Evolutionary conservation across 345 rosid species (phyloP), one percentile per base, ranked within the genome.

Genomic region (Durio zibethinus): DNA sequence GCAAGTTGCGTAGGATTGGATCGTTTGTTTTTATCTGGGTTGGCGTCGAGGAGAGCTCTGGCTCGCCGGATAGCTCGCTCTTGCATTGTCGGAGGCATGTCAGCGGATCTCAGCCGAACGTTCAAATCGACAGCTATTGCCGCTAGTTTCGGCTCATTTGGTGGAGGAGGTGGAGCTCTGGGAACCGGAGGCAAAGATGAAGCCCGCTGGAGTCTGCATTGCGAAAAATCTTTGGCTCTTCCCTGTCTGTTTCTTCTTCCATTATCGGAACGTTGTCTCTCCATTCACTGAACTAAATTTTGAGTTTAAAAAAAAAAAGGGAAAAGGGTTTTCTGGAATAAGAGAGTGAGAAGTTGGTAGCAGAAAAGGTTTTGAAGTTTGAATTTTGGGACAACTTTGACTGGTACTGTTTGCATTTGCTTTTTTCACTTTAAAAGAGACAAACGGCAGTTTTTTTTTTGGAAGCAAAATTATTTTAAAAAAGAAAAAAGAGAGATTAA

Each of bases 21-120:
- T 12, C 69, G 31, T 42, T 42, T 74, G 64, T 77, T 72, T 66
- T 79, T 61, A 9, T 78, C 64, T 18, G 76, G 72, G 67, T 80
- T 78, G 2, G 87, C 40, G 60, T 83, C 85, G 21, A 83, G 78
- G 21, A 81, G 79, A 15, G 74, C 77, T 75, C 84, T 80, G 68
- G 86, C 73, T 75, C 73, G 79, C 16, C 84, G 74, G 73, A 85
- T 78, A 5, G 86, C 88, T 10, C 83, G 87, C 68, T 85, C 88
- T 74, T 85, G 87, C 88, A 85, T 83, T 27, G 80, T 27, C 4
- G 73, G 23, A n/a, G 87, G 78, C 90, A 87, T 85, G 31, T 84
- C 88, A 18, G 90, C 83, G 25, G 88, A 87, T 82, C 88, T 85
- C 84, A 82, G 85, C 77, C 86, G 87, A 25, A 85, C 82, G 70